Evolutionary conservation across 2,329 filamentous ascomycete species (phyloP).

Genomic region (Pseudocercospora pini-densiflorae): DNA sequence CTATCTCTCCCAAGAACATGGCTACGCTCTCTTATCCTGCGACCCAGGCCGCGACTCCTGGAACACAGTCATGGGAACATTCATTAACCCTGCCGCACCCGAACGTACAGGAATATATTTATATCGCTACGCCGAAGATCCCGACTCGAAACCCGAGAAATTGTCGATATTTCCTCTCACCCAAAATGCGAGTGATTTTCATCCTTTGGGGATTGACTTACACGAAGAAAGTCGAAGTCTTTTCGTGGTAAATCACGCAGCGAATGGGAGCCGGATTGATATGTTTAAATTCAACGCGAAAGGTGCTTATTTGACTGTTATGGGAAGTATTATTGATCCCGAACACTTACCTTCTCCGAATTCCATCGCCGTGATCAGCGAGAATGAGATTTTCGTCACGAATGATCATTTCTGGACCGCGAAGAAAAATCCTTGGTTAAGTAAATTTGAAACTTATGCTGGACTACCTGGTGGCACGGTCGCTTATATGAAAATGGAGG

Average conservation of each 20-base stretch:
- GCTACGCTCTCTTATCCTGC: constrained; percentile 49
- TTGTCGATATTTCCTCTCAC: constrained; percentile 37
- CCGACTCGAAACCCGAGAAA: constrained; percentile 31
- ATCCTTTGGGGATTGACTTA: constrained; percentile 49
- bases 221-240: constrained; percentile 42
- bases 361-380: constrained; percentile 42
- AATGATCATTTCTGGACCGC: constrained; percentile 49
- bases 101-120: constrained; percentile 43
- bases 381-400: constrained; percentile 44
- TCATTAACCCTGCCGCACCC: constrained; percentile 29
- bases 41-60: constrained; percentile 49
- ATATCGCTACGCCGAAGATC: constrained; percentile 42
- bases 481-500: constrained; percentile 34
- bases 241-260: constrained; percentile 48
- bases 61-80: constrained; percentile 52
- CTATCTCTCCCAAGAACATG: constrained; percentile 42
- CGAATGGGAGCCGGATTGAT: constrained; percentile 40
- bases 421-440: constrained; percentile 33
- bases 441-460: constrained; percentile 46
- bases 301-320: constrained; percentile 35
- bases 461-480: constrained; percentile 44
- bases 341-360: constrained; percentile 44
- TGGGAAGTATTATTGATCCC: constrained; percentile 40
- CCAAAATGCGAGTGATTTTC: constrained; percentile 40
- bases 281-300: constrained; percentile 41